phyloP scores from a whole-genome alignment of 805 yeast species.

The Starmerella bombicola region DNA sequence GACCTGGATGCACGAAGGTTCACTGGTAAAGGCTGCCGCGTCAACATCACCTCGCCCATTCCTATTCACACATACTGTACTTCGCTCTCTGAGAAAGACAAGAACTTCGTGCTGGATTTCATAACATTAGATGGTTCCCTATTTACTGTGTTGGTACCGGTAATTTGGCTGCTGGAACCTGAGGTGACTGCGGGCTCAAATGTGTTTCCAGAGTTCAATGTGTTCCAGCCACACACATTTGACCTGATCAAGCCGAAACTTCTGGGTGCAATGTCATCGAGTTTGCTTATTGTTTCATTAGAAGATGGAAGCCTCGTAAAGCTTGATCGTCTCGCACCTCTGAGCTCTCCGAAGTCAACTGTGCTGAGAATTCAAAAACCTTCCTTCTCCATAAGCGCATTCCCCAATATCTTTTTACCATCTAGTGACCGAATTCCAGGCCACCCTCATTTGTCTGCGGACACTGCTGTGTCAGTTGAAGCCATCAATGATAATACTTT shows the following conservation, averaged over 20 bases:
- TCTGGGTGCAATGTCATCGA: conserved; percentile 36
- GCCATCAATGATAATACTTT: conserved; percentile 26
- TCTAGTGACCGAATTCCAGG: conserved; percentile 32
- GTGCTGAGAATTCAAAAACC: conserved; percentile 17
- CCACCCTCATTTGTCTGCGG: conserved; percentile 33
- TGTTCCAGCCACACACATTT: conserved; percentile 45
- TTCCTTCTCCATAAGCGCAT: conserved; percentile 5
- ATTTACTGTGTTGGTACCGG: conserved; percentile 33
- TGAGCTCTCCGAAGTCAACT: conserved; percentile 33
- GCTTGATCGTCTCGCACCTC: conserved; percentile 22
- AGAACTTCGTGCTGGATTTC: conserved; percentile 23
- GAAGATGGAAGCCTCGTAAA: conserved; percentile 63
- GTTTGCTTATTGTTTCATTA: conserved; percentile 44
- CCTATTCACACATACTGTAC: conserved; percentile 31
- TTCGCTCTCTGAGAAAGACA: conserved; percentile 26
- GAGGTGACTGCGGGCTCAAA: conserved; percentile 21
- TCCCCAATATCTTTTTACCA: conserved; percentile 6
- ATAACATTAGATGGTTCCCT: conserved; percentile 42
- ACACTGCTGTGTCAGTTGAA: conserved; percentile 31
- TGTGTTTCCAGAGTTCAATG: conserved; percentile 55
- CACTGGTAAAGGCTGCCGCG: conserved; percentile 16
- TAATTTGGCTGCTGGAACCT: conserved; percentile 8
- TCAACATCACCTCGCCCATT: conserved; percentile 34
- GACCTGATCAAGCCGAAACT: conserved; percentile 45
- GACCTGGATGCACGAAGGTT: conserved; percentile 10